Base-by-base conservation (phyloP, 345 rosid genomes). In the Gossypium bickii region DNA sequence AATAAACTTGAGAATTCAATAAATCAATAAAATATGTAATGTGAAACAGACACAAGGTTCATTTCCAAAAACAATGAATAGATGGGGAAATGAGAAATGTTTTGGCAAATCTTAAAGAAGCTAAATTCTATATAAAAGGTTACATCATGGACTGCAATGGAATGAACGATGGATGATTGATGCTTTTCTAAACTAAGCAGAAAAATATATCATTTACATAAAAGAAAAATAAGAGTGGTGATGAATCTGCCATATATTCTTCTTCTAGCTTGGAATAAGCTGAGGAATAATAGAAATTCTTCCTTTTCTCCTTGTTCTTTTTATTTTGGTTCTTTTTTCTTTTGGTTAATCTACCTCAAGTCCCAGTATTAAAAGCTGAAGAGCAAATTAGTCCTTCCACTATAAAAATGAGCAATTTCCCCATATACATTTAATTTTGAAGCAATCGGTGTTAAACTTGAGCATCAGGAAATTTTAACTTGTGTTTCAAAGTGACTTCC, bases 1-100 rank as follows among this genome's bases (percentile, higher is more conserved):
- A 67, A 80, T 38, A 70, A 29, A 34, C 53, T 48, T 62, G 47
- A 72, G 20, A 45, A 20, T 25, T 43, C 34, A 25, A 76, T 67
- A 45, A 71, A 65, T 47, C 34, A 58, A 41, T 15, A 11, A 41
- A 72, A 56, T 2, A 51, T 4, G 7, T 38, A 18, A 41, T 27
- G 59, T 29, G 22, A 59, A 25, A 60, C 60, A 17, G n/a, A 62
- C 64, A 56, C 10, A 49, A 47, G 9, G 53, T 63, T 66, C 67
- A 68, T n/a, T 60, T 16, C 17, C 38, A 68, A 25, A 66, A 51
- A 22, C 34, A 77, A 73, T 12, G 11, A 27, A 41, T 61, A 38
- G 20, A 20, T 38, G 45, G 71, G 16, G 44, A 49, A 67, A 49
- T 7, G 44, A 16, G 12, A 18, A 16, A 68, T 47, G 43, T 49